phyloP scores from a whole-genome alignment of 352 stramenopile genomes.

The Pythium graminicola region DNA sequence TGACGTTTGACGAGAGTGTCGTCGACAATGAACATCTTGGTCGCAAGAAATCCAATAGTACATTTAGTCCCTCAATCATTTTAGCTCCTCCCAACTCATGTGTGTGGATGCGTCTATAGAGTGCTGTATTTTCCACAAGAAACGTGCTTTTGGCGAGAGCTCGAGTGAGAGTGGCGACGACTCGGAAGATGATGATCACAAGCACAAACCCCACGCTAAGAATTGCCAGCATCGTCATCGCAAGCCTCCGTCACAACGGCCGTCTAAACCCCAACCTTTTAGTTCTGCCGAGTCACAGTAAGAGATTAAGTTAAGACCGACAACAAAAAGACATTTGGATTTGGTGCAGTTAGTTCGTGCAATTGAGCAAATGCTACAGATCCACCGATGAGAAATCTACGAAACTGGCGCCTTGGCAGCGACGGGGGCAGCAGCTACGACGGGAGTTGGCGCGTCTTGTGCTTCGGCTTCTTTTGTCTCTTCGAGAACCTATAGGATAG shows the following conservation, averaged over 20 bases:
- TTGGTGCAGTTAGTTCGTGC: too few species aligned
- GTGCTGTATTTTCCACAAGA: slow-evolving; percentile 94
- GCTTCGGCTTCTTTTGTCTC: slow-evolving; percentile 27
- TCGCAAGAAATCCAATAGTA: slow-evolving; percentile 89
- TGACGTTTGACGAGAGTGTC: slow-evolving; percentile 85
- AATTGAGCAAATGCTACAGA: too few species aligned
- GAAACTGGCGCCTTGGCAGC: too few species aligned
- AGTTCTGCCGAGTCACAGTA: slow-evolving; percentile 2
- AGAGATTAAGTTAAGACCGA: neutral
- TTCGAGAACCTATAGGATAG: slow-evolving; percentile 21
- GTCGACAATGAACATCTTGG: slow-evolving; percentile 92
- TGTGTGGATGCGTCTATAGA: slow-evolving; percentile 30
- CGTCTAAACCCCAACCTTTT: slow-evolving; percentile 17
- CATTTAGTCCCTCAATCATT: neutral
- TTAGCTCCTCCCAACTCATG: neutral
- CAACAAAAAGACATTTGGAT: neutral
- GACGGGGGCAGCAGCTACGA: neutral
- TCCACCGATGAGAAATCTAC: too few species aligned
- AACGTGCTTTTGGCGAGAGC: slow-evolving; percentile 86
- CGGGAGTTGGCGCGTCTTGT: slow-evolving; percentile 1
- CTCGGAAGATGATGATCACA: slow-evolving; percentile 27
- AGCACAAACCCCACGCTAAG: slow-evolving; percentile 15
- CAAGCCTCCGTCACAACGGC: slow-evolving; percentile 25
- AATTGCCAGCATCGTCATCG: slow-evolving; percentile 21
- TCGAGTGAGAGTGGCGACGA: slow-evolving; percentile 85